These are phyloP conservation scores for Mycena maculata DNA, from an alignment of 768 basidiomycete species.

Conservation along the genomic window DNA sequence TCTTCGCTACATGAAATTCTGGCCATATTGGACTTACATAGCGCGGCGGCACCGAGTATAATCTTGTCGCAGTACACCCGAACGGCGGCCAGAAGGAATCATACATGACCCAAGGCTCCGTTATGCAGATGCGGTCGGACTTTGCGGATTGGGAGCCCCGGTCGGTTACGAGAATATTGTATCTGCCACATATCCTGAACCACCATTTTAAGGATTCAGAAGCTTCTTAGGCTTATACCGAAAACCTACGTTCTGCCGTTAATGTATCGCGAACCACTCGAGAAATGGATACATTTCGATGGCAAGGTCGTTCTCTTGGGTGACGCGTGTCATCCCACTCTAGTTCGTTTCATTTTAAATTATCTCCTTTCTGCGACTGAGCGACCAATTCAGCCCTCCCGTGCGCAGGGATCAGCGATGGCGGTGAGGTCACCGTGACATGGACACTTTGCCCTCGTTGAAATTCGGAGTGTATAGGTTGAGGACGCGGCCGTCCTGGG, in stretches of 20 bases:
- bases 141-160: slow-evolving; percentile 63
- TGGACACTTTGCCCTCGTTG: neutral
- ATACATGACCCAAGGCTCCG: slow-evolving; percentile 56
- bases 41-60: slow-evolving; percentile 55
- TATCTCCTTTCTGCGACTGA: neutral
- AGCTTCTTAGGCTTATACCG: slow-evolving; percentile 58
- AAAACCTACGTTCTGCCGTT: slow-evolving; percentile 60
- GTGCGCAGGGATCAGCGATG: slow-evolving; percentile 67
- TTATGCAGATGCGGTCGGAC: slow-evolving; percentile 58
- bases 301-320: slow-evolving; percentile 61
- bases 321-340: slow-evolving; percentile 70
- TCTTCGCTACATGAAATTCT: neutral
- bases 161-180: slow-evolving; percentile 39
- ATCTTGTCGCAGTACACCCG: slow-evolving; percentile 58
- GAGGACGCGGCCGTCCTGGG: slow-evolving; percentile 65
- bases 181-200: neutral
- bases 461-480: slow-evolving; percentile 47
- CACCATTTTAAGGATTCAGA: slow-evolving; percentile 49
- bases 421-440: slow-evolving; percentile 47
- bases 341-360: slow-evolving; percentile 30
- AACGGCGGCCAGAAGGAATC: slow-evolving; percentile 55
- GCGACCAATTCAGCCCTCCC: slow-evolving; percentile 54
- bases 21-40: slow-evolving; percentile 12
- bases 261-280: slow-evolving; percentile 60
- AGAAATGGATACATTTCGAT: slow-evolving; percentile 59